Percentiles rank a stretch among this genome's conserved stretches.
Conservation (phyloP, 345 rosid genomes). For the Lumnitzera littorea region DNA sequence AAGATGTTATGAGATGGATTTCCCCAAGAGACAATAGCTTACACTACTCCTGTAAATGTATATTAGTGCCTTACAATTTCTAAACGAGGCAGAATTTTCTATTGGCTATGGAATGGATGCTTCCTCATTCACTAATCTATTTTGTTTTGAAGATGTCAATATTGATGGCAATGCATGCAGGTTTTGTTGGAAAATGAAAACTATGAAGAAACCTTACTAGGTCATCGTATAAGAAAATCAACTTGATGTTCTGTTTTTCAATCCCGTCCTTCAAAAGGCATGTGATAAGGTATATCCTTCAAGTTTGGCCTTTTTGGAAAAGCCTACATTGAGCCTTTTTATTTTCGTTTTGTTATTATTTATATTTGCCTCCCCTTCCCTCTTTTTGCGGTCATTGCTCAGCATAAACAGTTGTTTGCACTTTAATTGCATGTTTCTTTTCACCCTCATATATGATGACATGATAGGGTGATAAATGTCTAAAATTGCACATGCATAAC, state of each 20-base stretch:
- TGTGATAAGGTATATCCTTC: conserved; percentile 34
- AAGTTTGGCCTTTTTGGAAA: no score
- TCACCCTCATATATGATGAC: no score
- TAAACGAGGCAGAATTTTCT: neutral
- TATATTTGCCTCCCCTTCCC: no score
- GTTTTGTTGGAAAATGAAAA: conserved; percentile 35
- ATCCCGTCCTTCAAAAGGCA: conserved; percentile 52
- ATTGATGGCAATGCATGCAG: conserved; percentile 28
- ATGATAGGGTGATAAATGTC: no score
- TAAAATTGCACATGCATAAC: no score
- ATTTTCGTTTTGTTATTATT: no score
- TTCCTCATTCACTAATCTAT: neutral
- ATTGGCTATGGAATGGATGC: neutral
- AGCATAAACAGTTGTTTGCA: no score
- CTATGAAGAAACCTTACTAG: conserved; percentile 49
- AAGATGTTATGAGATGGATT: conserved; percentile 76
- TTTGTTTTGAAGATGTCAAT: conserved; percentile 3
- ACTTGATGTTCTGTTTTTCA: conserved; percentile 45
- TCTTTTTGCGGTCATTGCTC: no score
- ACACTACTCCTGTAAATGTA: conserved; percentile 62
- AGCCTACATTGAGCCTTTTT: no score
- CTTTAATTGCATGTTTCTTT: no score
- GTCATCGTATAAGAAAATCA: conserved; percentile 35
- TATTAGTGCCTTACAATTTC: neutral
- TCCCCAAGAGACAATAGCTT: conserved; percentile 31